Evolutionary conservation across 1,284 basidiomycete species (phyloP).

Genomic region (Heliocybe sulcata): DNA sequence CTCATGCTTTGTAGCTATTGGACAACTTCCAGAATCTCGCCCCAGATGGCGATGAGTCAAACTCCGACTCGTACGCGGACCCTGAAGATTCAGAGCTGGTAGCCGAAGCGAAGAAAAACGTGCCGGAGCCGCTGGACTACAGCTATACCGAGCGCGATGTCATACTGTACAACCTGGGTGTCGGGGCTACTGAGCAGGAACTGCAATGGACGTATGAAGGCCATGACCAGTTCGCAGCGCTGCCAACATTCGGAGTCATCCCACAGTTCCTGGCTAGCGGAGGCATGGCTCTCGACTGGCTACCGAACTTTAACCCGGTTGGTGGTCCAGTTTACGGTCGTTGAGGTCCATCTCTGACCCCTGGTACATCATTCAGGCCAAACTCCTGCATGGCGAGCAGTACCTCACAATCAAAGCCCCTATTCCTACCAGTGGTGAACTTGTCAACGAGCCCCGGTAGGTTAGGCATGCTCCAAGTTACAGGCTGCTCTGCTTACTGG

Average conservation of each 20-base stretch:
- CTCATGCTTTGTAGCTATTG: constrained; percentile 43
- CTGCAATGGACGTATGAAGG: constrained; percentile 91
- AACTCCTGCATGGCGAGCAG: constrained; percentile 97
- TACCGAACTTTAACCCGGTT: constrained; percentile 93
- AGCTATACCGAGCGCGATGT: constrained; percentile 86
- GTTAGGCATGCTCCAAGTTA: constrained; percentile 13
- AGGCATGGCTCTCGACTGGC: constrained; percentile 68
- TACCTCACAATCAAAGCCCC: constrained; percentile 85
- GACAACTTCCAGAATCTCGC: constrained; percentile 68
- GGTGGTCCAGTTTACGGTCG: constrained; percentile 15
- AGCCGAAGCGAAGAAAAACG: constrained; percentile 71
- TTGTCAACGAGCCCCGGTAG: constrained; percentile 73
- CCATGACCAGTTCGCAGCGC: constrained; percentile 77
- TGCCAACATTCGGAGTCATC: constrained; percentile 95
- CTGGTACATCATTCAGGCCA: constrained; percentile 48
- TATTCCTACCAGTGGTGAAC: constrained; percentile 83
- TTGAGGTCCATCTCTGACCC: not conserved
- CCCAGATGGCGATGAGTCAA: constrained; percentile 26
- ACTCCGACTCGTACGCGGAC: constrained; percentile 54
- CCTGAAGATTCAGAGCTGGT: constrained; percentile 84
- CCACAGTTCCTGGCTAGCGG: constrained; percentile 81
- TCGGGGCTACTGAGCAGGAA: constrained; percentile 93
- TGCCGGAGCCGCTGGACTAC: constrained; percentile 52
- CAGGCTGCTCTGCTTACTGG: not conserved
- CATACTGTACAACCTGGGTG: constrained; percentile 92